A percentile compares a stretch with the other conserved stretches of the same genome.
Evolutionary conservation across 2,329 filamentous ascomycete species (phyloP).

Genomic region (Cytospora piceae): DNA sequence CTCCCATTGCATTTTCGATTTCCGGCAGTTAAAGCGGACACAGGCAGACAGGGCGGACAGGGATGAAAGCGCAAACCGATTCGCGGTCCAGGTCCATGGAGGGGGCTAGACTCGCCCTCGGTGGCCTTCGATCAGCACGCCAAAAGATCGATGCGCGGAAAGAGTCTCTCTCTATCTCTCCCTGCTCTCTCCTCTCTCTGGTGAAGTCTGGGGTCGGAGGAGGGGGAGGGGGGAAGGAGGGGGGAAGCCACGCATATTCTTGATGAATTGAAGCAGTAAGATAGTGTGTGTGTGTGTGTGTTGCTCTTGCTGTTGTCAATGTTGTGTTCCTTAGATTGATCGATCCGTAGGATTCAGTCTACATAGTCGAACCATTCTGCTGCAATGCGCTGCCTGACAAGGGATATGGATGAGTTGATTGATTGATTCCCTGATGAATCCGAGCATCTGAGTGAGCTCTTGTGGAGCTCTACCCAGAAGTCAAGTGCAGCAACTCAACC

Average conservation of each 20-base stretch:
- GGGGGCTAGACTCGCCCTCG: not conserved
- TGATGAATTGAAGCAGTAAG: too few relatives aligned
- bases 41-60: not conserved
- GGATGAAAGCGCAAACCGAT: not conserved
- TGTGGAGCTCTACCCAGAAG: not conserved
- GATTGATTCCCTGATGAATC: too few relatives aligned
- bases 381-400: too few relatives aligned
- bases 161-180: not conserved
- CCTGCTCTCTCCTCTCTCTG: too few relatives aligned
- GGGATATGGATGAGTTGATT: too few relatives aligned
- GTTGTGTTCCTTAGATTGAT: too few relatives aligned
- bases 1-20: not conserved
- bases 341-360: too few relatives aligned
- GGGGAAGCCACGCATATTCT: not conserved
- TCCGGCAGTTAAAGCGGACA: not conserved
- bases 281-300: too few relatives aligned
- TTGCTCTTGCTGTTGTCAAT: too few relatives aligned
- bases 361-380: too few relatives aligned
- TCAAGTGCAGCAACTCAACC: too few relatives aligned
- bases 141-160: conserved; percentile 2
- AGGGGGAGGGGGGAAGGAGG: too few relatives aligned
- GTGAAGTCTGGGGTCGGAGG: not conserved
- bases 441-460: not conserved
- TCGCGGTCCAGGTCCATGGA: not conserved
- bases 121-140: not conserved